These are phyloP conservation scores for Auricularia cornea DNA, from an alignment of 768 basidiomycete genomes.

Conservation along the genomic window DNA sequence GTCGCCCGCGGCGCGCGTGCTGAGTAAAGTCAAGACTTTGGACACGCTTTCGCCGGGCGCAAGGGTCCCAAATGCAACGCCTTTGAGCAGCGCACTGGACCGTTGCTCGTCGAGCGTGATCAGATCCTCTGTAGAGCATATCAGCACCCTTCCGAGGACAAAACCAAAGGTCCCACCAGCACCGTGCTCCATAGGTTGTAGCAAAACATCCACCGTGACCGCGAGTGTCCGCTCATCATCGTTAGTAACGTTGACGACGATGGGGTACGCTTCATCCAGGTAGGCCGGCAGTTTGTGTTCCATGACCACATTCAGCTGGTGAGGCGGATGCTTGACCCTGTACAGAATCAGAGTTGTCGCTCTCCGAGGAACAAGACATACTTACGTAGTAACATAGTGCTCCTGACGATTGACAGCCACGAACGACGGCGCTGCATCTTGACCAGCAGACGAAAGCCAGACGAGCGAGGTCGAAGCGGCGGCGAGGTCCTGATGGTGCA, in stretches of 20 bases:
- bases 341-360: slow-evolving; percentile 9
- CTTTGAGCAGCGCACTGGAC: slow-evolving; percentile 70
- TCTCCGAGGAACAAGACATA: no score
- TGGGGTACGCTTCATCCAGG: slow-evolving; percentile 72
- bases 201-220: slow-evolving; percentile 59
- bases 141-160: slow-evolving; percentile 4
- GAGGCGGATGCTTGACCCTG: slow-evolving; percentile 38
- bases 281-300: slow-evolving; percentile 62
- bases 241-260: slow-evolving; percentile 63
- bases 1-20: slow-evolving; percentile 56
- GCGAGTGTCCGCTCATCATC: slow-evolving; percentile 62
- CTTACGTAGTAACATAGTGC: slow-evolving; percentile 29
- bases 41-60: slow-evolving; percentile 45
- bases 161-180: slow-evolving; percentile 51
- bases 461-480: background rate
- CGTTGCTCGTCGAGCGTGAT: slow-evolving; percentile 53
- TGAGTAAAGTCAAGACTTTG: slow-evolving; percentile 58
- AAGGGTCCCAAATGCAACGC: slow-evolving; percentile 56
- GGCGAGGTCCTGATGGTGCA: slow-evolving; percentile 27
- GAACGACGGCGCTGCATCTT: slow-evolving; percentile 34
- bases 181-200: slow-evolving; percentile 76
- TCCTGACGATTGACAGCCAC: slow-evolving; percentile 42
- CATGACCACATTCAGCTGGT: slow-evolving; percentile 46
- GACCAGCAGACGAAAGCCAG: slow-evolving; percentile 3
- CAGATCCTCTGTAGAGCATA: slow-evolving; percentile 14